Evolutionary conservation across 83 land plant species (phyloP), one percentile per base, ranked within the genome.

Genomic region (Diphasiastrum complanatum): DNA sequence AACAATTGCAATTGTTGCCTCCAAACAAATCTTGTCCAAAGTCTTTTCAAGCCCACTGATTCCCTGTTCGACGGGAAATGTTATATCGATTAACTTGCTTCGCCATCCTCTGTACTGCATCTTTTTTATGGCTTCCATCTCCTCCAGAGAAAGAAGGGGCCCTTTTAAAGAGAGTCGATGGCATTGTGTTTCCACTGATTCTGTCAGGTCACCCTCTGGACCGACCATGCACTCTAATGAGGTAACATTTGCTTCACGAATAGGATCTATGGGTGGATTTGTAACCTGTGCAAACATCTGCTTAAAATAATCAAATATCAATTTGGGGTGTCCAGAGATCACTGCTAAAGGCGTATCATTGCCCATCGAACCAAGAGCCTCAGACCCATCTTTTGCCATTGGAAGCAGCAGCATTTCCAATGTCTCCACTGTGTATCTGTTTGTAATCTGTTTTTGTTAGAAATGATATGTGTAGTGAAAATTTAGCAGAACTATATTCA

Each of bases 261-360:
- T 95, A 4, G 95, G 97, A 68, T 95, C 99, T 51, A 95, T 95
- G 11, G 99, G 99, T n/a, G 99, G 97, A 38, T 95, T 95, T 19
- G 97, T 88, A n/a, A 95, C 99, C 55, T 95, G 99, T 47, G 99
- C 99, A 79, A 95, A 89, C 99, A 95, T 95, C 70, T 95, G 99
- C 63, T 95, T 95, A 66, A 95, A 95, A 52, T 95, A 95, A 51
- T 89, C 93, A 67, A 95, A 95, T 3, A 78, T 74, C 60, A 95
- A 78, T 51, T 86, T 90, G 33, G 95, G 85, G 47, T 87, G 70
- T 51, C 74, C 64, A 3, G 99, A 86, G 90, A 95, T 90, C 10
- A 95, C 87, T 60, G 99, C 97, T 60, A 95, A 69, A 19, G 99
- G 97, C 61, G 95, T 51, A 61, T 95, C 99, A 77, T 95, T 95